A percentile compares a stretch with the other conserved stretches of the same genome.
Evolutionary conservation across 805 yeast species (phyloP).

Genomic region (Saccharomycopsis synnaedendra): DNA sequence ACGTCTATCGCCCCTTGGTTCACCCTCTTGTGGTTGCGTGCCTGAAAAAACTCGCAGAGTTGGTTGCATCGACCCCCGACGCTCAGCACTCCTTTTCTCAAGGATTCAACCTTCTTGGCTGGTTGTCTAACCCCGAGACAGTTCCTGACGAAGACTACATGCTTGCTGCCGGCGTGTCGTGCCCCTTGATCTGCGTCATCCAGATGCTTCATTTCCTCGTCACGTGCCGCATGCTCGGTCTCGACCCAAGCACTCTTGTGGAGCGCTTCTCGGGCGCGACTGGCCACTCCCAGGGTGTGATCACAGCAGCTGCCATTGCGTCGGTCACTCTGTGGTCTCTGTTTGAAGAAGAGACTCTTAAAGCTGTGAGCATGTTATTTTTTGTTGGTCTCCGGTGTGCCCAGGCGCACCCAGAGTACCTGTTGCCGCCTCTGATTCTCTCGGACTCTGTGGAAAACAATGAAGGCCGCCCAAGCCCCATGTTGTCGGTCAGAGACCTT

Average conservation of each 20-base stretch:
- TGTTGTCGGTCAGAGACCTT: conserved; percentile 90
- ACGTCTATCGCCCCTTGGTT: conserved; percentile 65
- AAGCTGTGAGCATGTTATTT: conserved; percentile 78
- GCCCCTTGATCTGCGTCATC: conserved; percentile 95
- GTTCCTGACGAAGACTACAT: conserved; percentile 87
- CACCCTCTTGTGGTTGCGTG: conserved; percentile 60
- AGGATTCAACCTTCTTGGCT: conserved; percentile 77
- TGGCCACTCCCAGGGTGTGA: conserved; percentile 87
- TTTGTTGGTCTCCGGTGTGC: conserved; percentile 90
- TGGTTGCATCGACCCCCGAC: conserved; percentile 55
- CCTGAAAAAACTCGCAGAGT: conserved; percentile 53
- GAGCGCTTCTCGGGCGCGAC: conserved; percentile 60
- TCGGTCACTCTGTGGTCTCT: conserved; percentile 52
- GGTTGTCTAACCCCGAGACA: conserved; percentile 78
- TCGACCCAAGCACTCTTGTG: conserved; percentile 83
- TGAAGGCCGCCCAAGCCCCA: conserved; percentile 96
- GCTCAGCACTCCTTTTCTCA: conserved; percentile 53
- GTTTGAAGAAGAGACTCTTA: conserved; percentile 57
- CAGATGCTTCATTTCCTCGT: conserved; percentile 90
- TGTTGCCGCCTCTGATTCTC: conserved; percentile 85
- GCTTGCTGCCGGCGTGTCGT: conserved; percentile 83
- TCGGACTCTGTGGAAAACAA: conserved; percentile 88
- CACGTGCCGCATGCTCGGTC: conserved; percentile 73
- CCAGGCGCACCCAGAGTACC: conserved; percentile 83
- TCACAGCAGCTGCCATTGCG: conserved; percentile 87